Evolutionary conservation across 108 stramenopile genomes (phyloP).

Genomic region (Seminavis robusta): DNA sequence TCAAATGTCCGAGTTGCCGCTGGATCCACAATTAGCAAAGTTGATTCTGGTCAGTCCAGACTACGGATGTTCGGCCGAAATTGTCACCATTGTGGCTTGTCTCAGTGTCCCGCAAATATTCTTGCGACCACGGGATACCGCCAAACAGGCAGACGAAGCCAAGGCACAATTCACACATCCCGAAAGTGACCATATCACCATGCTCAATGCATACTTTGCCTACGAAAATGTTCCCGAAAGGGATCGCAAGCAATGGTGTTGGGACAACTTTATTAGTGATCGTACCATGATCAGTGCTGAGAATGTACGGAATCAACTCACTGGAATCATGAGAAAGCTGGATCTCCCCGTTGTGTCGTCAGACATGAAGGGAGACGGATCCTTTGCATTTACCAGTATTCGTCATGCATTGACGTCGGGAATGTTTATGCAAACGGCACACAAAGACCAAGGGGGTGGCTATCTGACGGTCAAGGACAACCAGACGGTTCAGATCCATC

Average conservation of each 20-base stretch:
- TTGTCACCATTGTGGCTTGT: slow-evolving; percentile 93
- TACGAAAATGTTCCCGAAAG: slow-evolving; percentile 79
- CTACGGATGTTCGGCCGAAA: slow-evolving; percentile 95
- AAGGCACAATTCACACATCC: slow-evolving; percentile 96
- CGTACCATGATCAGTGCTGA: slow-evolving; percentile 89
- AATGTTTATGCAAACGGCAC: slow-evolving; percentile 97
- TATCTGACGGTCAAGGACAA: slow-evolving; percentile 99
- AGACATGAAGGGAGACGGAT: slow-evolving; percentile 71
- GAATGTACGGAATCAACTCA: slow-evolving; percentile 89
- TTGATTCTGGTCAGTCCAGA: slow-evolving; percentile 94
- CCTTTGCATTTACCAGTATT: slow-evolving; percentile 88
- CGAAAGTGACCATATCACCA: slow-evolving; percentile 96
- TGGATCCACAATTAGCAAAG: slow-evolving; percentile 87
- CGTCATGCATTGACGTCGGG: slow-evolving; percentile 86
- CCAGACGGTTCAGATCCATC: slow-evolving; percentile 95
- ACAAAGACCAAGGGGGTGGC: slow-evolving; percentile 86
- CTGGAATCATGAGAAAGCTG: slow-evolving; percentile 85
- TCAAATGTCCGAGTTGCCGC: slow-evolving; percentile 97
- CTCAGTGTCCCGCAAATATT: slow-evolving; percentile 96
- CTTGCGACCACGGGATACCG: slow-evolving; percentile 93
- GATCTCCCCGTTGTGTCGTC: slow-evolving; percentile 86
- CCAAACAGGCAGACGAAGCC: slow-evolving; percentile 95
- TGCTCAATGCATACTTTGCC: slow-evolving; percentile 94
- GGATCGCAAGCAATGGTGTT: slow-evolving; percentile 95
- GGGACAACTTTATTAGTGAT: slow-evolving; percentile 97